Base-by-base conservation (phyloP, 2,329 filamentous ascomycete species). In the Neonectria punicea region DNA sequence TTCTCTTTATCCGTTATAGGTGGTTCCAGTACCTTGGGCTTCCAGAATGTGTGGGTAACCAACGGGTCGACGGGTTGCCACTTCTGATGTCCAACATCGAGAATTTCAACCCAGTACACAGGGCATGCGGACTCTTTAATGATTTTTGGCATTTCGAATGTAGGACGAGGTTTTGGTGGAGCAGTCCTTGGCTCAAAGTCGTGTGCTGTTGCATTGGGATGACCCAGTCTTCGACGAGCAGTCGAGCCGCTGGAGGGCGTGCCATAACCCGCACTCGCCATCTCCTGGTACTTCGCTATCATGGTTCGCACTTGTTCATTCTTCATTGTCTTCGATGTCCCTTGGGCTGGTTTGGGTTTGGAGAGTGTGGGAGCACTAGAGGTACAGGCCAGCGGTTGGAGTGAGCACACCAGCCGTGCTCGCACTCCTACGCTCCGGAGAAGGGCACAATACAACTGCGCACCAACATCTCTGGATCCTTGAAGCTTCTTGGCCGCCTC, bases 71-170 rank as follows among this genome's bases (percentile, higher is more conserved):
- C 88, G 0, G 93, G 87, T 60, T 97, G 88, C 96, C 96, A 99
- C 82, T 93, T 97, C 76, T 98, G 93, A 68, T 93, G 89, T 0
- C 92, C 92, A 58, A 89, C 84, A 68, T 98, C 94, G 69, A 97
- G 92, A 4, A 93, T 90, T 80, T 99, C 96, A 1, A 98, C 91
- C 96, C 96, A 99, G 76, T 94, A 98, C 3, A 98, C 86, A 0
- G 96, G 96, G 73, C 91, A 93, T 0, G 87, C 79, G 0, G 93
- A 94, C 74, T 95, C 93, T 25, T 85, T 85, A 11, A 91, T 86
- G 14, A 75, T 80, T 58, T 80, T 81, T 11, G 75, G 80, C 56
- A 69, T 73, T 25, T 75, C 79, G 73, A 76, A 78, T 28, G 68
- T 70, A 43, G 73, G 72, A n/a, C 74, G 74, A 1, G 76, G 68